Conservation (phyloP, 1,284 basidiomycete genomes). For the Hymenochaete sp. region DNA sequence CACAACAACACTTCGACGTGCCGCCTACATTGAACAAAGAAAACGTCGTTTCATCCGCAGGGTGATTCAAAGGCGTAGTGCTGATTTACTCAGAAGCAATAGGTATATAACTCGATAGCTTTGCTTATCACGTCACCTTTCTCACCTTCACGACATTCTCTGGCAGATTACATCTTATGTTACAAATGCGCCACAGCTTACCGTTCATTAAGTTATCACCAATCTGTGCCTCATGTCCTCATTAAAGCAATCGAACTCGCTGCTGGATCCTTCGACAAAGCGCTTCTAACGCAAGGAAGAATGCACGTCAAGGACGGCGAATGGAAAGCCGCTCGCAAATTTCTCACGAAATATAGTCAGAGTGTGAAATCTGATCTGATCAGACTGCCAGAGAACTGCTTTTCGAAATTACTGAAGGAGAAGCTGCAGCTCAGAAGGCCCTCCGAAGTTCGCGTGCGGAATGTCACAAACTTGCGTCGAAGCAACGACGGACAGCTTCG, state of each 20-base stretch:
- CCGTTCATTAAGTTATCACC: slow-evolving; percentile 67
- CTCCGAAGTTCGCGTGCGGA: slow-evolving; percentile 51
- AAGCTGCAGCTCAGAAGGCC: slow-evolving; percentile 49
- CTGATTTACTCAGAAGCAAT: slow-evolving; percentile 75
- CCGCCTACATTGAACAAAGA: slow-evolving; percentile 62
- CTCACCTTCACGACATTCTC: slow-evolving; percentile 44
- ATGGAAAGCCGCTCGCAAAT: slow-evolving; percentile 51
- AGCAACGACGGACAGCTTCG: slow-evolving; percentile 60
- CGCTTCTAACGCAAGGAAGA: slow-evolving; percentile 79
- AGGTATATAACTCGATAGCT: slow-evolving; percentile 35
- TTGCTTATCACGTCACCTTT: not conserved
- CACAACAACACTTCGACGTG: slow-evolving; percentile 54
- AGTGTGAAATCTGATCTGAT: slow-evolving; percentile 42
- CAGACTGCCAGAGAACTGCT: slow-evolving; percentile 49
- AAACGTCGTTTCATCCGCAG: slow-evolving; percentile 58
- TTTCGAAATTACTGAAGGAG: slow-evolving; percentile 48
- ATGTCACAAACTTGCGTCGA: slow-evolving; percentile 73
- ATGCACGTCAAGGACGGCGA: slow-evolving; percentile 73
- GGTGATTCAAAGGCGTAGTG: slow-evolving; percentile 72
- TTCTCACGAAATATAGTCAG: slow-evolving; percentile 49
- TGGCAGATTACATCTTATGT: slow-evolving; percentile 72
- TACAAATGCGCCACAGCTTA: slow-evolving; percentile 92
- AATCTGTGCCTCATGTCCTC: slow-evolving; percentile 78
- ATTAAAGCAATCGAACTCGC: slow-evolving; percentile 76
- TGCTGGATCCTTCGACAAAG: slow-evolving; percentile 61